Evolutionary conservation across 345 rosid genomes (phyloP).

Genomic region (Salix koriyanagi): DNA sequence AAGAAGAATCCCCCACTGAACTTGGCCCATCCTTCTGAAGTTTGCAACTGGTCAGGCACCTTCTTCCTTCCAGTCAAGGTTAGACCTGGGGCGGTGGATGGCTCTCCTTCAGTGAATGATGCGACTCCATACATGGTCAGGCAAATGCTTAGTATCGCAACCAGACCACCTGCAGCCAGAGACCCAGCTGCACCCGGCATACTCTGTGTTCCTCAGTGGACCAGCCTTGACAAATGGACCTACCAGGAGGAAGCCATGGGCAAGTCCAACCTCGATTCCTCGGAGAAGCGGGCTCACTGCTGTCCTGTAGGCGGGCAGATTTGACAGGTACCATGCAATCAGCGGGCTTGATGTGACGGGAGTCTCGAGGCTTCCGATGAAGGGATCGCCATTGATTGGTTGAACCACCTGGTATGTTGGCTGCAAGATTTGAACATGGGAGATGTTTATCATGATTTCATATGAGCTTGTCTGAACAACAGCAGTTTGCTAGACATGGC

Average conservation of each 20-base stretch:
- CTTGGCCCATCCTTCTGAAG: conserved; percentile 92
- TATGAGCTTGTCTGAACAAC: neutral
- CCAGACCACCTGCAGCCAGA: conserved; percentile 79
- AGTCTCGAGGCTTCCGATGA: conserved; percentile 95
- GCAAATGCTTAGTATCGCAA: conserved; percentile 80
- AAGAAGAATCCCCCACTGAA: conserved; percentile 92
- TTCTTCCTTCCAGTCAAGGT: conserved; percentile 94
- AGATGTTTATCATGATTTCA: neutral
- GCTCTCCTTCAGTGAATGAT: conserved; percentile 74
- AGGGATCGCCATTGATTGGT: conserved; percentile 96
- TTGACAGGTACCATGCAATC: conserved; percentile 92
- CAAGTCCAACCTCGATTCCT: conserved; percentile 78
- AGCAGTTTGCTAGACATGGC: neutral
- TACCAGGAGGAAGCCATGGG: conserved; percentile 79
- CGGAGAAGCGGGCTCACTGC: conserved; percentile 93
- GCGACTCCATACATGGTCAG: conserved; percentile 81
- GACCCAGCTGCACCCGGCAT: conserved; percentile 80
- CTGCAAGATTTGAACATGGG: conserved; percentile 33
- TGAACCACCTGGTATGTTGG: conserved; percentile 88
- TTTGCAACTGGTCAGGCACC: conserved; percentile 88
- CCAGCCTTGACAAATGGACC: conserved; percentile 91
- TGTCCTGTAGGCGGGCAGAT: conserved; percentile 90
- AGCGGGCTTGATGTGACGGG: conserved; percentile 91
- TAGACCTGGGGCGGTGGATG: conserved; percentile 70
- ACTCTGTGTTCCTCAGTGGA: conserved; percentile 79